These are phyloP conservation scores for Termitomyces sp. DNA, from an alignment of 768 basidiomycete genomes.

Conservation along the genomic window DNA sequence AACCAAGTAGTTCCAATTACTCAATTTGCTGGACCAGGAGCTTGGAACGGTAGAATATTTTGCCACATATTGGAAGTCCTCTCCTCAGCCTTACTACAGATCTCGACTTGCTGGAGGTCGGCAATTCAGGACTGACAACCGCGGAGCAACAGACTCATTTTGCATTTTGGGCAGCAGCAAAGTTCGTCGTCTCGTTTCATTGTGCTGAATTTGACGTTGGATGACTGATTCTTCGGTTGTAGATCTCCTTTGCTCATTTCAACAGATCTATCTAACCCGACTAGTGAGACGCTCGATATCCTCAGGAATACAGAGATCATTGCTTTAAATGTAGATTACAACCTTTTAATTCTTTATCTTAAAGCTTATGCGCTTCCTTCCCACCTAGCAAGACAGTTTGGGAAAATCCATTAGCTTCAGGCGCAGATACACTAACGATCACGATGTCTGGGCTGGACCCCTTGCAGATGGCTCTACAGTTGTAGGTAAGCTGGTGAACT, in stretches of 20 bases:
- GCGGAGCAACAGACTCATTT: slow-evolving; percentile 44
- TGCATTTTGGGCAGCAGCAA: slow-evolving; percentile 49
- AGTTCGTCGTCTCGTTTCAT: slow-evolving; percentile 20
- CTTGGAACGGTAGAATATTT: slow-evolving; percentile 31
- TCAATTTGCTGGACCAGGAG: slow-evolving; percentile 40
- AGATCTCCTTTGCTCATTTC: slow-evolving; percentile 41
- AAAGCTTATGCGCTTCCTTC: not conserved
- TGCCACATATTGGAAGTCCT: not conserved
- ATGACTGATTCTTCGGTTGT: not conserved
- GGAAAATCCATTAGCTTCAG: slow-evolving; percentile 40
- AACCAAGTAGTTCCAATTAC: slow-evolving; percentile 49
- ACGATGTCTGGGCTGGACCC: slow-evolving; percentile 46
- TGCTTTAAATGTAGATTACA: slow-evolving; percentile 31
- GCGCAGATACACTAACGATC: slow-evolving; percentile 44
- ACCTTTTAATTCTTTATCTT: not conserved
- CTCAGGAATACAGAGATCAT: slow-evolving; percentile 38
- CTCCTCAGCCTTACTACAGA: slow-evolving; percentile 24
- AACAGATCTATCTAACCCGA: slow-evolving; percentile 33
- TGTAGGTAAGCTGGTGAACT: slow-evolving; percentile 25
- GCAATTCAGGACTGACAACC: slow-evolving; percentile 37
- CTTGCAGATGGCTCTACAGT: slow-evolving; percentile 42
- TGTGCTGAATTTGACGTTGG: not conserved
- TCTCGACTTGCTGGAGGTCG: slow-evolving; percentile 50
- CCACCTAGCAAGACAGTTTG: slow-evolving; percentile 36
- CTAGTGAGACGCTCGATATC: slow-evolving; percentile 29